Conservation (phyloP, 768 basidiomycete genomes). For the Tulasnella sp. region DNA sequence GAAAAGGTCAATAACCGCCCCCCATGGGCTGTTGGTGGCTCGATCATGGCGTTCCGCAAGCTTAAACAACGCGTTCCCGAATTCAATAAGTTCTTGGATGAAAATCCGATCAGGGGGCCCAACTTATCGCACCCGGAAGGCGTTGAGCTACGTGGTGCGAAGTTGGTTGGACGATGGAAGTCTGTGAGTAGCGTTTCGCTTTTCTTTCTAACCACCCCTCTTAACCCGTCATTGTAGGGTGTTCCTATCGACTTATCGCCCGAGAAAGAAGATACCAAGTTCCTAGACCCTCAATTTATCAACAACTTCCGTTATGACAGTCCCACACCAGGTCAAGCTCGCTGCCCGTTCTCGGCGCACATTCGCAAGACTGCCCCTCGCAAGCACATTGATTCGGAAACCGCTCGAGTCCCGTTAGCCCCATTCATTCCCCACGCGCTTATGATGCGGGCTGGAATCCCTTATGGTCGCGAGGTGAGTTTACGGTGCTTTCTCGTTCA, state of each 20-base stretch:
- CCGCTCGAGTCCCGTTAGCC: too few species aligned
- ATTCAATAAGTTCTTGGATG: conserved; percentile 9
- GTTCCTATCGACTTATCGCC: conserved; percentile 13
- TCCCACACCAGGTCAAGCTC: too few species aligned
- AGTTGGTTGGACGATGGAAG: conserved; percentile 25
- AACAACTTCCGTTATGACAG: conserved; percentile 26
- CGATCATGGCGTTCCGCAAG: conserved; percentile 16
- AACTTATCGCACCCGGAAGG: background rate
- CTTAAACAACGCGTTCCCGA: conserved; percentile 23
- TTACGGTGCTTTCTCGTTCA: too few species aligned
- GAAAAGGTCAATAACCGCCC: background rate
- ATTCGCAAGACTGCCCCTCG: too few species aligned
- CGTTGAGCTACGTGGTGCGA: conserved; percentile 15
- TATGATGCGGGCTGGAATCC: too few species aligned
- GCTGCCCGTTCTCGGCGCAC: too few species aligned
- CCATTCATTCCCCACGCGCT: too few species aligned
- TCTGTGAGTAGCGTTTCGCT: conserved; percentile 3
- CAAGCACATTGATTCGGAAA: too few species aligned
- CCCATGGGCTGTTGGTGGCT: background rate
- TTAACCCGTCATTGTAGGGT: background rate
- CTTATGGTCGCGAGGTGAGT: background rate
- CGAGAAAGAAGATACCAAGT: background rate
- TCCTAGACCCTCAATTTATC: background rate
- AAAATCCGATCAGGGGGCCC: background rate
- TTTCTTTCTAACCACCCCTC: background rate